These are phyloP conservation scores for Blastocystis sp. DNA, from an alignment of 352 stramenopile species.

Conservation along the genomic window DNA sequence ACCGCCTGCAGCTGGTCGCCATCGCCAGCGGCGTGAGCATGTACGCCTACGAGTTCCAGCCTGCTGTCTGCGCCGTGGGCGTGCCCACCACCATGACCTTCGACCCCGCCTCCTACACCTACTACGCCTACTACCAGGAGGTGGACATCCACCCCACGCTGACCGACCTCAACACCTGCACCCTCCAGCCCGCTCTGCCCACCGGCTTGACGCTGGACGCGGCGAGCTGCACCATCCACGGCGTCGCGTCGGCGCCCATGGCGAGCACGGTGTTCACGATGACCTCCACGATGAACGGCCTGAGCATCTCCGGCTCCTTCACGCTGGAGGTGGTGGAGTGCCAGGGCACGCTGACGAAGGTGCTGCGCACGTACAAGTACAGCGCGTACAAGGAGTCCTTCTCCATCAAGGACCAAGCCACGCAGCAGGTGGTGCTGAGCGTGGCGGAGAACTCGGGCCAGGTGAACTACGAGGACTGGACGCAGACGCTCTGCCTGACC, in stretches of 20 bases:
- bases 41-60: background rate
- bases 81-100: background rate
- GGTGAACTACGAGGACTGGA: slow-evolving; percentile 24
- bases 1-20: background rate
- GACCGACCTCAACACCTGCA: background rate
- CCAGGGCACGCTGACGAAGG: background rate
- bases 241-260: background rate
- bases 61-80: background rate
- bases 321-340: background rate
- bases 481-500: background rate
- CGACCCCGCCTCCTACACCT: background rate
- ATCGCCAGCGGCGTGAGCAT: too few species aligned
- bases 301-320: slow-evolving; percentile 1
- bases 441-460: slow-evolving; percentile 12
- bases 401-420: slow-evolving; percentile 11
- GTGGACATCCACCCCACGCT: background rate
- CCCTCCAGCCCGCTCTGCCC: slow-evolving; percentile 2
- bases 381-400: slow-evolving; percentile 27
- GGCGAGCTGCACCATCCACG: background rate
- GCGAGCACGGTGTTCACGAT: background rate
- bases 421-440: slow-evolving; percentile 18
- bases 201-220: slow-evolving; percentile 3
- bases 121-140: background rate
- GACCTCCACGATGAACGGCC: background rate
- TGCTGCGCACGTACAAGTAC: slow-evolving; percentile 33